Evolutionary conservation across 495 filamentous ascomycete genomes (phyloP).

Genomic region (Melanomma pulvis-pyrius): DNA sequence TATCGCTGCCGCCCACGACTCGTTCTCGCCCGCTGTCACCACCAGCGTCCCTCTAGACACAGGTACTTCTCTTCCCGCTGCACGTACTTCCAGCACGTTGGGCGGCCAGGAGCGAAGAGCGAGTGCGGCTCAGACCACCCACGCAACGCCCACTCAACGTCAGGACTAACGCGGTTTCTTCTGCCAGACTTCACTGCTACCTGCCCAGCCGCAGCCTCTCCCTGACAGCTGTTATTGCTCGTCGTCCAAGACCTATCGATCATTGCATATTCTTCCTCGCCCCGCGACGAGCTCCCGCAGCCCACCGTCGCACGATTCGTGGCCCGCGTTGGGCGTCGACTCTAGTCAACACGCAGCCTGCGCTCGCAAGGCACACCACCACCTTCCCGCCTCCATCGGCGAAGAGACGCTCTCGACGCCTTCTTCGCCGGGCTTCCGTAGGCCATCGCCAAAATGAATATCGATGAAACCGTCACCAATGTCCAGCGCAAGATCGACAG

Average conservation of each 20-base stretch:
- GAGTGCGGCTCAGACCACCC: conserved; percentile 9
- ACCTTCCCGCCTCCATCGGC: conserved; percentile 11
- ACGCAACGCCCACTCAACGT: neutral
- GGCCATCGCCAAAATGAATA: conserved; percentile 48
- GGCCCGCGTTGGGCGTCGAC: conserved; percentile 16
- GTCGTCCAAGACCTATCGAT: neutral
- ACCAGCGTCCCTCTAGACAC: neutral
- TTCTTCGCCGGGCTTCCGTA: conserved; percentile 19
- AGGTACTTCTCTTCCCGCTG: neutral
- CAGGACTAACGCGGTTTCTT: neutral
- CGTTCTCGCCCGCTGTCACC: neutral
- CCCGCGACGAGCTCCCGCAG: neutral
- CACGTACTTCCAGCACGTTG: neutral
- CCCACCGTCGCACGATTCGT: neutral
- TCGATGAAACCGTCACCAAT: conserved; percentile 81
- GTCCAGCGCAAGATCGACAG: conserved; percentile 97
- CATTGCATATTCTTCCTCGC: conserved; percentile 15
- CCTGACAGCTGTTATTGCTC: conserved; percentile 19
- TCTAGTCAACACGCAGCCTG: conserved; percentile 12
- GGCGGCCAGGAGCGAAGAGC: neutral
- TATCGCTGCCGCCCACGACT: conserved; percentile 1
- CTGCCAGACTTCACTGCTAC: neutral
- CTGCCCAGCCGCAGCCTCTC: neutral
- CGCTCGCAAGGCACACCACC: conserved; percentile 16
- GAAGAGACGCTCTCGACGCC: conserved; percentile 25